phyloP scores from a whole-genome alignment of 148 eudicot genomes.

The Rhododendron ovatum region DNA sequence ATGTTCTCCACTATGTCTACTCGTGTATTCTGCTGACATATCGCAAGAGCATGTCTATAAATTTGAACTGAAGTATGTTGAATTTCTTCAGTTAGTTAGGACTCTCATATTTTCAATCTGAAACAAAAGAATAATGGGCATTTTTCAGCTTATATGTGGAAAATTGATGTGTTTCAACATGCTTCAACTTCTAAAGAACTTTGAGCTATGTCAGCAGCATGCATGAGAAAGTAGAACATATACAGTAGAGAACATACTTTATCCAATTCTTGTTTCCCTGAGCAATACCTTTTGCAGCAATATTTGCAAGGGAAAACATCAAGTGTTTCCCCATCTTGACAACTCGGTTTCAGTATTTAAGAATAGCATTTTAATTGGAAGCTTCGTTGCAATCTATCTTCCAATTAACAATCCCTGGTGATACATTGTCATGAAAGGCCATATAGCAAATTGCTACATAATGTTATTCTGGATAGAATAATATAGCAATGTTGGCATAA shows the following conservation, averaged over 20 bases:
- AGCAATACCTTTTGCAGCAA: constrained; percentile 89
- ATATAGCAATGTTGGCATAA: background rate
- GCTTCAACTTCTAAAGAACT: constrained; percentile 67
- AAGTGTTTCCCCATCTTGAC: constrained; percentile 81
- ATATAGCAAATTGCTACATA: background rate
- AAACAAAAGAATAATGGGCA: background rate
- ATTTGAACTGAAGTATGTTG: background rate
- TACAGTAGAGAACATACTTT: constrained; percentile 36
- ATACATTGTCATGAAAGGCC: constrained; percentile 43
- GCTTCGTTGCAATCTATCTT: constrained; percentile 70
- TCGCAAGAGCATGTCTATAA: background rate
- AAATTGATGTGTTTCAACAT: constrained; percentile 77
- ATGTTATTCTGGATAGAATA: background rate
- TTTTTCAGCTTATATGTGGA: constrained; percentile 81
- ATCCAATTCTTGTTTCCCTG: constrained; percentile 82
- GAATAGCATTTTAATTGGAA: constrained; percentile 89
- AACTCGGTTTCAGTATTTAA: constrained; percentile 84
- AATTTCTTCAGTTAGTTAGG: background rate
- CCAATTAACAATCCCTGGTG: constrained; percentile 87
- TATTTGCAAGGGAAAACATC: constrained; percentile 79
- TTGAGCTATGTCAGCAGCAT: background rate
- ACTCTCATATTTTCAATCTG: background rate
- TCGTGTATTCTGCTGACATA: background rate
- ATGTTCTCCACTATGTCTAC: constrained; percentile 8
- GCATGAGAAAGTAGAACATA: background rate